Percentiles rank a stretch among this genome's conserved stretches.
phyloP scores from a whole-genome alignment of 768 basidiomycete genomes.

The Boletellus ananas region DNA sequence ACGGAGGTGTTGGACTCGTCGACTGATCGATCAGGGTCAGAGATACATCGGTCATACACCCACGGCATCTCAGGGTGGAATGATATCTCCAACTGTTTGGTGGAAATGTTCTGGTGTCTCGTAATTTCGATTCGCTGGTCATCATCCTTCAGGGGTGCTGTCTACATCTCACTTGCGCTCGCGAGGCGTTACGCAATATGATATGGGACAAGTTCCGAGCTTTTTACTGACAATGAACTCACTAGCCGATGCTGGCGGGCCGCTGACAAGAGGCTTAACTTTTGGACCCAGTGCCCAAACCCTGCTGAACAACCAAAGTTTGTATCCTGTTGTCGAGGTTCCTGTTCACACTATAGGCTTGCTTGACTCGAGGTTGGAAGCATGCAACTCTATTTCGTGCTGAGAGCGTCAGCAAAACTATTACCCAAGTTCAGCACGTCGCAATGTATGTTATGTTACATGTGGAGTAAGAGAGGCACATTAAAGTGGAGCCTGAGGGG shows the following conservation, averaged over 20 bases:
- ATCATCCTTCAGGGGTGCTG: too few species aligned
- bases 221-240: constrained; percentile 48
- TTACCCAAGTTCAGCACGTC: constrained; percentile 29
- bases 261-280: constrained; percentile 58
- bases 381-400: constrained; percentile 5
- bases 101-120: too few species aligned
- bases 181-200: constrained; percentile 41
- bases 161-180: too few species aligned
- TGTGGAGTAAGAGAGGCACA: constrained; percentile 15
- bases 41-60: too few species aligned
- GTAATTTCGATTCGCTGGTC: too few species aligned
- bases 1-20: constrained; percentile 55
- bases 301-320: not conserved
- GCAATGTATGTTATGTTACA: constrained; percentile 31
- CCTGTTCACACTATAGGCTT: not conserved
- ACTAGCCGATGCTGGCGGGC: constrained; percentile 43
- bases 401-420: constrained; percentile 11
- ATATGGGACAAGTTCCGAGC: constrained; percentile 35
- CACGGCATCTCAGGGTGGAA: too few species aligned
- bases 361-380: not conserved
- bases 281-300: constrained; percentile 49
- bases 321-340: not conserved
- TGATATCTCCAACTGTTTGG: too few species aligned
- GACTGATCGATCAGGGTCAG: constrained; percentile 53
- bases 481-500: constrained; percentile 7